phyloP scores from a whole-genome alignment of 1,284 basidiomycete species.

The Pterulicium gracile region DNA sequence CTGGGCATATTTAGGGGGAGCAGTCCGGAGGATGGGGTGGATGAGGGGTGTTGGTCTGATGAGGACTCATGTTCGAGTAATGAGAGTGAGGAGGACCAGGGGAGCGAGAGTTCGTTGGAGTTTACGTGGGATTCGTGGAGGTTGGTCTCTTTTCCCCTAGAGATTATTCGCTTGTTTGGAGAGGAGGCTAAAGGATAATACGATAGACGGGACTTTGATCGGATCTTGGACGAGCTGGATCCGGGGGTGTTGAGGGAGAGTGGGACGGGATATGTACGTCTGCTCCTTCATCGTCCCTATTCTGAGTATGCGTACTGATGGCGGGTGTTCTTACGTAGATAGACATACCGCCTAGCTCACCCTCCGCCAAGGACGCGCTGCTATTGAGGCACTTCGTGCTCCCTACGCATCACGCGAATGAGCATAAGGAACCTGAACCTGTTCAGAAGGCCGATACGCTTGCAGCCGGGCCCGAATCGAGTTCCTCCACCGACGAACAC shows the following conservation, averaged over 20 bases:
- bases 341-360: background rate
- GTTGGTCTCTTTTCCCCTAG: background rate
- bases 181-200: background rate
- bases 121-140: background rate
- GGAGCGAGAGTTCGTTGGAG: background rate
- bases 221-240: background rate
- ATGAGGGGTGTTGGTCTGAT: background rate
- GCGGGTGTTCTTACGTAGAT: slow-evolving; percentile 1
- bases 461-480: too few relatives aligned
- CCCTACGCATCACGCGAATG: background rate
- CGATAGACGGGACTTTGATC: background rate
- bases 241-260: background rate
- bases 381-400: background rate
- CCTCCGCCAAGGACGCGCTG: background rate
- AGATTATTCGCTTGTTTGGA: background rate
- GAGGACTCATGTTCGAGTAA: background rate
- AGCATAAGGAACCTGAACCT: too few relatives aligned
- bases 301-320: background rate
- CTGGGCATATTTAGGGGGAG: background rate
- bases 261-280: background rate
- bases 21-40: background rate
- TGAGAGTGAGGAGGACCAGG: background rate
- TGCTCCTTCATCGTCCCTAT: background rate
- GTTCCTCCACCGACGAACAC: too few relatives aligned
- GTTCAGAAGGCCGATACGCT: too few relatives aligned